Evolutionary conservation across 331 rosid genomes (phyloP).

Genomic region (Acacia concinna): DNA sequence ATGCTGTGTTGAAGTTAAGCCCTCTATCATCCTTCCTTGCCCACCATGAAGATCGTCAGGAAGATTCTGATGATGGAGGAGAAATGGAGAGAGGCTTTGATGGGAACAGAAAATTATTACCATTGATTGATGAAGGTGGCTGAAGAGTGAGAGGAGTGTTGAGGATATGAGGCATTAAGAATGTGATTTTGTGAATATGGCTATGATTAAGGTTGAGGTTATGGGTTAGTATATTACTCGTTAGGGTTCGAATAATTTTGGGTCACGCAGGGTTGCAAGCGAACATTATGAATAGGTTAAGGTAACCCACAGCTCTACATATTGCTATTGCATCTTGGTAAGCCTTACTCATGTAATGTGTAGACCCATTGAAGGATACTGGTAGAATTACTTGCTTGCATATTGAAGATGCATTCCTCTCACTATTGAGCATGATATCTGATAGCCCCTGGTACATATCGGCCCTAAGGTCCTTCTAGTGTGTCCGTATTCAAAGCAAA

Average conservation of each 20-base stretch:
- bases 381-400: no score
- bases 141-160: neutral
- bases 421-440: no score
- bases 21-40: neutral
- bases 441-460: no score
- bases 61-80: slow-evolving; percentile 60
- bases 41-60: slow-evolving; percentile 68
- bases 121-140: slow-evolving; percentile 23
- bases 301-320: no score
- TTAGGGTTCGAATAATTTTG: slow-evolving; percentile 56
- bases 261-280: no score
- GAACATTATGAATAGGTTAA: no score
- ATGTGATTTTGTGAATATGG: slow-evolving; percentile 52
- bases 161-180: slow-evolving; percentile 61
- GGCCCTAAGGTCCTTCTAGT: no score
- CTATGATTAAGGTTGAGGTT: slow-evolving; percentile 26
- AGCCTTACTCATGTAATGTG: no score
- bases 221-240: slow-evolving; percentile 29
- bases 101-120: slow-evolving; percentile 41
- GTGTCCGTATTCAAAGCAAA: no score
- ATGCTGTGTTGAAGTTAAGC: slow-evolving; percentile 1
- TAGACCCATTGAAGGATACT: no score
- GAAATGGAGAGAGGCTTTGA: slow-evolving; percentile 54
- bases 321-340: no score
- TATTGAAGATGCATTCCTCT: no score